A percentile compares a stretch with the other conserved stretches of the same genome.
These are phyloP conservation scores for Gossypium arboreum DNA, from an alignment of 345 rosid genomes.

Conservation along the genomic window DNA sequence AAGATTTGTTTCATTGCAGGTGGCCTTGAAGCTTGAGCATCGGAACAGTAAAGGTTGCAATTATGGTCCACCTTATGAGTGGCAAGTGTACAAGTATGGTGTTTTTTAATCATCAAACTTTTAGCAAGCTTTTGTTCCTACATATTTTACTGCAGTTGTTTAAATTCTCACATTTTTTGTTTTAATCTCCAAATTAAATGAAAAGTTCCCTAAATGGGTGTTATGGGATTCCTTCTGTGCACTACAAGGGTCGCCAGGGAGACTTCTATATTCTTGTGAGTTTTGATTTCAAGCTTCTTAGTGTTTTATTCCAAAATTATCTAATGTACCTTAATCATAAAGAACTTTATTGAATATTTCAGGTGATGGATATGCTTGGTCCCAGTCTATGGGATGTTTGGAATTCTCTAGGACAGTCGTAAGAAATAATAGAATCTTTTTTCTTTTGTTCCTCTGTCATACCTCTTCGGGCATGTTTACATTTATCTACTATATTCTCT, in stretches of 20 bases:
- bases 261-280: constrained; percentile 91
- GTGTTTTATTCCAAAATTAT: neutral
- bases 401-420: constrained; percentile 78
- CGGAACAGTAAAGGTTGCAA: constrained; percentile 93
- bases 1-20: constrained; percentile 40
- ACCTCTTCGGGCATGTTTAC: constrained; percentile 6
- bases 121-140: neutral
- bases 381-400: constrained; percentile 99
- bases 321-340: neutral
- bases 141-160: neutral
- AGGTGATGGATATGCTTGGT: constrained; percentile 99
- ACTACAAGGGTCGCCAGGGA: constrained; percentile 88
- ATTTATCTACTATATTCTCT: neutral
- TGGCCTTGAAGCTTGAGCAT: constrained; percentile 94
- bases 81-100: constrained; percentile 88
- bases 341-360: constrained; percentile 25
- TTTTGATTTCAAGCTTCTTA: constrained; percentile 17
- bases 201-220: constrained; percentile 62
- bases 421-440: constrained; percentile 20
- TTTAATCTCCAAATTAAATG: constrained; percentile 7
- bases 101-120: constrained; percentile 2
- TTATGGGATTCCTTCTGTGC: constrained; percentile 86
- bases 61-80: constrained; percentile 93
- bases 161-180: neutral
- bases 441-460: neutral